phyloP scores from a whole-genome alignment of 2,329 filamentous ascomycete species.

The Epichloe sp. region DNA sequence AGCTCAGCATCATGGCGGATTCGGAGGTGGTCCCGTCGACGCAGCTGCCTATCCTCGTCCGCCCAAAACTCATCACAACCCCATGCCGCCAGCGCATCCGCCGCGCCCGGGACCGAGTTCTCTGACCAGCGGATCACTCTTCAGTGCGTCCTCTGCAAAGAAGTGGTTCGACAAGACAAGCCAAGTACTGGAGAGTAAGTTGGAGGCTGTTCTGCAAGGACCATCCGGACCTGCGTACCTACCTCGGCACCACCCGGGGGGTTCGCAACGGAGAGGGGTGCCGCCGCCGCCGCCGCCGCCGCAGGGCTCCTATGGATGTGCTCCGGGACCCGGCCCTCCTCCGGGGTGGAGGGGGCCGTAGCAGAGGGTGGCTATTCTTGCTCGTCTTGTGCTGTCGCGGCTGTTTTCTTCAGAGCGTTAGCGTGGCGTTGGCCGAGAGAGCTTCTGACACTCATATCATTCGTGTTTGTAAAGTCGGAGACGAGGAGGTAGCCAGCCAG shows the following conservation, averaged over 20 bases:
- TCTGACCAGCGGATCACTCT: conserved; percentile 12
- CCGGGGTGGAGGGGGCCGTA: neutral
- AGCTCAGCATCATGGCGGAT: conserved; percentile 6
- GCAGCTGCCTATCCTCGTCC: conserved; percentile 18
- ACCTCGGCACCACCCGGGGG: neutral
- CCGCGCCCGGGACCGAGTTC: conserved; percentile 10
- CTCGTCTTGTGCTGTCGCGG: too few species aligned
- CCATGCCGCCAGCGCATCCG: conserved; percentile 8
- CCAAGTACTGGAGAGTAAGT: conserved; percentile 20
- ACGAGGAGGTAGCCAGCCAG: too few species aligned
- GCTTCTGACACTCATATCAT: too few species aligned
- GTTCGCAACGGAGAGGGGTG: too few species aligned
- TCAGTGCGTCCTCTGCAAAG: conserved; percentile 20
- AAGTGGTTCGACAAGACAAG: conserved; percentile 24
- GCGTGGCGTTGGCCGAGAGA: neutral
- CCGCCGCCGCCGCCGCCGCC: neutral
- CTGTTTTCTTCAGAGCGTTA: neutral
- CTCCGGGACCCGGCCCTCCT: neutral
- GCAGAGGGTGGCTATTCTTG: too few species aligned
- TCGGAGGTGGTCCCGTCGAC: conserved; percentile 11
- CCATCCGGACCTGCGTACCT: conserved; percentile 6
- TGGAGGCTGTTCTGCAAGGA: conserved; percentile 18
- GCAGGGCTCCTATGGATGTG: neutral
- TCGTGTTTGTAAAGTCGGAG: too few species aligned
- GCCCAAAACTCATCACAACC: conserved; percentile 19